phyloP scores from a whole-genome alignment of 192 early-diverging fungal genomes.

The Pilaira anomala region DNA sequence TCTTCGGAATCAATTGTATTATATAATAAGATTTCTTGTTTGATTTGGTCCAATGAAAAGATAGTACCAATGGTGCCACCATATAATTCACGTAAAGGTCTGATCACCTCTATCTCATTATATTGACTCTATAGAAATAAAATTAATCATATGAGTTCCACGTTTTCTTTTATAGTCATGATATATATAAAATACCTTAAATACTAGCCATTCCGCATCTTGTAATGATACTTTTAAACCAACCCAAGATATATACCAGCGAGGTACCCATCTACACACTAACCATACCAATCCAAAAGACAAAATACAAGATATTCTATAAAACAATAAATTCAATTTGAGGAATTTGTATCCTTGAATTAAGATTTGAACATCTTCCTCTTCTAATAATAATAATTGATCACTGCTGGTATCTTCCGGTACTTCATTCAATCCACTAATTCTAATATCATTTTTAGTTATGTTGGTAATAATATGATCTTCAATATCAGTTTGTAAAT shows the following conservation, averaged over 20 bases:
- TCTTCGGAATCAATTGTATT: slow-evolving; percentile 3
- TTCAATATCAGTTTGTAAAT: background rate
- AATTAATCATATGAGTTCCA: background rate
- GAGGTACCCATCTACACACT: slow-evolving; percentile 83
- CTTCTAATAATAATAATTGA: slow-evolving; percentile 53
- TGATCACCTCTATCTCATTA: slow-evolving; percentile 52
- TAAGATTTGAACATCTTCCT: slow-evolving; percentile 66
- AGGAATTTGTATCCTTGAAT: slow-evolving; percentile 65
- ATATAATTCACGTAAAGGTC: slow-evolving; percentile 55
- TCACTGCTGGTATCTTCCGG: slow-evolving; percentile 14
- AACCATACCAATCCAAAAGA: slow-evolving; percentile 72
- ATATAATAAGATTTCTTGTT: slow-evolving; percentile 31
- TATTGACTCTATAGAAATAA: slow-evolving; percentile 56
- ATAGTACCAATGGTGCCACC: slow-evolving; percentile 67
- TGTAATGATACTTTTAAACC: slow-evolving; percentile 61
- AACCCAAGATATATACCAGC: slow-evolving; percentile 67
- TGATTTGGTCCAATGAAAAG: slow-evolving; percentile 53
- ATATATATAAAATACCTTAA: slow-evolving; percentile 42
- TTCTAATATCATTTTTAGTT: background rate
- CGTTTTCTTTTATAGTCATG: too few species aligned
- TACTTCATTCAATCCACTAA: slow-evolving; percentile 8
- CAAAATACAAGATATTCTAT: slow-evolving; percentile 60
- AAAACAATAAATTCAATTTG: slow-evolving; percentile 49
- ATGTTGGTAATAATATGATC: slow-evolving; percentile 1
- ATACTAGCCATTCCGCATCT: slow-evolving; percentile 70